These are phyloP conservation scores for Syncephalastrum sp. DNA, from an alignment of 371 early-diverging fungal genomes.

Conservation along the genomic window DNA sequence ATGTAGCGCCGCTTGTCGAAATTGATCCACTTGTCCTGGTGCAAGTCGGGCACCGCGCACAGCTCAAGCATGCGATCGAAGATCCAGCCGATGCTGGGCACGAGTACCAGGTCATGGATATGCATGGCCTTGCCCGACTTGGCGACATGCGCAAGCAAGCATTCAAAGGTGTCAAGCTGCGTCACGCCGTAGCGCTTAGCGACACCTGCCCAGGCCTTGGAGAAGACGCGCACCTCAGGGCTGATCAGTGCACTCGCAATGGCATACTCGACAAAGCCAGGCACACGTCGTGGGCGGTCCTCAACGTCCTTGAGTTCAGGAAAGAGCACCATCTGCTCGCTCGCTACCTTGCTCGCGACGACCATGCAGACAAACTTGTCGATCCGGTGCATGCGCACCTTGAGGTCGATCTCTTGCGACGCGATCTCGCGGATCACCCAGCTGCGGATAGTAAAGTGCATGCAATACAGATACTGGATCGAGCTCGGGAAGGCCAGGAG, in stretches of 20 bases:
- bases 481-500: conserved; percentile 64
- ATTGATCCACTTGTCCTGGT: conserved; percentile 54
- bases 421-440: conserved; percentile 74
- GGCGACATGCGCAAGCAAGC: conserved; percentile 16
- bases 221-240: conserved; percentile 72
- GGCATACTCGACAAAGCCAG: conserved; percentile 79
- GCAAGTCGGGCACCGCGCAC: conserved; percentile 45
- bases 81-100: conserved; percentile 56
- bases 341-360: conserved; percentile 47
- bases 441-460: conserved; percentile 71
- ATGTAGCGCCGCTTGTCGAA: conserved; percentile 73
- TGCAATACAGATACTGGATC: conserved; percentile 67
- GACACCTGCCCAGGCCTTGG: conserved; percentile 69
- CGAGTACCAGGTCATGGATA: conserved; percentile 18
- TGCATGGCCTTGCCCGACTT: neutral
- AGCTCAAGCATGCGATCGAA: conserved; percentile 53
- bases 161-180: conserved; percentile 63
- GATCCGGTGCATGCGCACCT: conserved; percentile 58
- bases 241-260: conserved; percentile 75
- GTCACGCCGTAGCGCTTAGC: conserved; percentile 46
- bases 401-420: conserved; percentile 42
- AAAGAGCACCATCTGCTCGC: conserved; percentile 34
- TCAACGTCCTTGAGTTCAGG: conserved; percentile 30
- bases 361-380: conserved; percentile 66
- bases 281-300: conserved; percentile 39